Evolutionary conservation across 441 rosid genomes (phyloP), one percentile per base, ranked within the genome.

Genomic region (Pelargonium myrrhifolium): DNA sequence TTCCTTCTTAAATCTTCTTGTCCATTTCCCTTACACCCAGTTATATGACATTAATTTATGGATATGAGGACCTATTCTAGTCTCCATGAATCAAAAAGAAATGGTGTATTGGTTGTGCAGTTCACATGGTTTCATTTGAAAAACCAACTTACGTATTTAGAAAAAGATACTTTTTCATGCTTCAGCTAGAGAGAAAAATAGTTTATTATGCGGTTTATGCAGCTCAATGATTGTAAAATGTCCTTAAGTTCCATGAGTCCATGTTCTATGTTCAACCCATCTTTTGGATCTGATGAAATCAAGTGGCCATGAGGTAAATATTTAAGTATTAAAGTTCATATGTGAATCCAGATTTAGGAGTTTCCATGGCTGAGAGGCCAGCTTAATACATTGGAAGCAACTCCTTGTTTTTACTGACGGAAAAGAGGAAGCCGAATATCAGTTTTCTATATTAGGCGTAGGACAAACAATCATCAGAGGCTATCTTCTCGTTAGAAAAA

Each of bases 251-350:
- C 17, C 24, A 58, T 43, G 66, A 64, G 65, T 56, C 60, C 60
- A 12, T 68, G 62, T 68, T 64, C 77, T 56, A 21, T 65, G 39
- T 35, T 68, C 68, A 64, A 20, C 64, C 15, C 62, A 66, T 40
- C 45, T 35, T 71, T 55, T 67, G 65, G 59, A 66, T 45, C 70
- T 65, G 8, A 42, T 65, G 77, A 65, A 63, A 76, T 59, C 47
- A 47, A 68, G 65, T 40, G 51, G 63, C 65, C 56, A 39, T 24
- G 63, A 69, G 42, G 67, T 59, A 66, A 72, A 35, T 35, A 35
- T 35, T 35, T 35, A 35, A 35, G 8, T 35, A 35, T 6, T 35
- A 35, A 35, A 35, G 39, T 35, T 35, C 39, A 35, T 35, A 9
- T 43, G 62, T 20, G 40, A 70, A 59, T 67, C 39, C 39, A 35